phyloP scores from a whole-genome alignment of 116 monocot genomes.

The Trichopus zeylanicus region DNA sequence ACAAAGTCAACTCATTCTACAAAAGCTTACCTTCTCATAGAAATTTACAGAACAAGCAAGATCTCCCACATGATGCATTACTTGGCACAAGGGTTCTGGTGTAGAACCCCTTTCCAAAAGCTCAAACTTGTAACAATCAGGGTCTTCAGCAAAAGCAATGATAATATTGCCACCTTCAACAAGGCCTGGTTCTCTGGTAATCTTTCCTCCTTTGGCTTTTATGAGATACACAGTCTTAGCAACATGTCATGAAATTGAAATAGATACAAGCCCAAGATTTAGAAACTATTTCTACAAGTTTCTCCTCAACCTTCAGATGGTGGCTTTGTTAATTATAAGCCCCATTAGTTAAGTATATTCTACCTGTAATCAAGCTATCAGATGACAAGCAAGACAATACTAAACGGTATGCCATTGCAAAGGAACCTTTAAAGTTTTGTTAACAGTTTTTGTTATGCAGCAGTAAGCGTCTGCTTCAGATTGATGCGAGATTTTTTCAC shows the following conservation, averaged over 20 bases:
- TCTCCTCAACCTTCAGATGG: no score
- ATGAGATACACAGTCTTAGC: conserved; percentile 57
- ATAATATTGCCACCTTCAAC: conserved; percentile 48
- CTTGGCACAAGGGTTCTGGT: conserved; percentile 66
- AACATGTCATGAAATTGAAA: conserved; percentile 23
- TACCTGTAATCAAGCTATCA: no score
- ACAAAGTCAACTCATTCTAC: neutral
- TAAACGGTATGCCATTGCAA: no score
- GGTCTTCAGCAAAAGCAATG: conserved; percentile 69
- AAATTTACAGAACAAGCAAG: conserved; percentile 57
- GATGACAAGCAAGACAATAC: no score
- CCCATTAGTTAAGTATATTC: no score
- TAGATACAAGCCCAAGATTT: neutral
- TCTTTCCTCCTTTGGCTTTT: conserved; percentile 66
- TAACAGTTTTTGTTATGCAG: no score
- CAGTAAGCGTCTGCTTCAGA: no score
- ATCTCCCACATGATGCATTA: conserved; percentile 78
- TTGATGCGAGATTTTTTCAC: no score
- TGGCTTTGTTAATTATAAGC: no score
- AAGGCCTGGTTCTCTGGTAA: conserved; percentile 61
- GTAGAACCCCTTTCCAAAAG: conserved; percentile 56
- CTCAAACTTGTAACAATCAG: conserved; percentile 77
- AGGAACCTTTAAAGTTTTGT: no score
- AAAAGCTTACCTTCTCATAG: conserved; percentile 45
- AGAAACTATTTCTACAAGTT: neutral